A percentile compares a stretch with the other conserved stretches of the same genome.
These are phyloP conservation scores for Candida alai DNA, from an alignment of 805 yeast genomes.

Conservation along the genomic window DNA sequence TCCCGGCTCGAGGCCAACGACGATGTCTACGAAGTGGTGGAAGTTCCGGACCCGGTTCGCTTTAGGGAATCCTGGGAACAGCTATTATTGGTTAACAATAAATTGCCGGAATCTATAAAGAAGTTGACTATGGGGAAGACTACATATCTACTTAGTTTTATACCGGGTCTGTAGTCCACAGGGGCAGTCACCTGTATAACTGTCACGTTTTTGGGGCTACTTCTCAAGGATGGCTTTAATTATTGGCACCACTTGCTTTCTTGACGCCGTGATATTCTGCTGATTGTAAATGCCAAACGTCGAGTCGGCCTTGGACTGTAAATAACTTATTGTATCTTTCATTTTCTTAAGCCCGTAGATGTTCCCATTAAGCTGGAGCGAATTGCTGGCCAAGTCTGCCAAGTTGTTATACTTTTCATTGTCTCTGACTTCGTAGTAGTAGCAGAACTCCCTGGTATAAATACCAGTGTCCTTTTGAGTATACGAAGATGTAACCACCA, in stretches of 20 bases:
- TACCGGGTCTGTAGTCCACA: too few relatives aligned
- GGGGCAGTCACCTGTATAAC: background rate
- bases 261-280: constrained; percentile 55
- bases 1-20: constrained; percentile 15
- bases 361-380: constrained; percentile 22
- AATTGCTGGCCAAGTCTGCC: constrained; percentile 15
- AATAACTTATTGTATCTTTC: constrained; percentile 10
- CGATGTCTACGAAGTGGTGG: constrained; percentile 13
- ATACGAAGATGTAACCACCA: constrained; percentile 37
- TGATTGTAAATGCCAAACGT: constrained; percentile 40
- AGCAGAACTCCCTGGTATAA: constrained; percentile 35
- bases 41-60: constrained; percentile 14
- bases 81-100: constrained; percentile 14
- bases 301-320: constrained; percentile 2
- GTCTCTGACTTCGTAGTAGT: constrained; percentile 15
- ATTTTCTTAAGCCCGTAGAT: constrained; percentile 19
- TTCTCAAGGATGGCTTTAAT: constrained; percentile 30
- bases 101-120: constrained; percentile 16
- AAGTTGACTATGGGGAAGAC: constrained; percentile 8
- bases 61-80: constrained; percentile 13
- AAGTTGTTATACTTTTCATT: constrained; percentile 16
- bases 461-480: constrained; percentile 27
- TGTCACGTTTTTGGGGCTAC: background rate
- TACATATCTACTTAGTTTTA: constrained; percentile 8
- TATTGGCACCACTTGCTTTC: constrained; percentile 84